phyloP scores from a whole-genome alignment of 139 green algal species.

The Deuterostichococcus epilithicus region DNA sequence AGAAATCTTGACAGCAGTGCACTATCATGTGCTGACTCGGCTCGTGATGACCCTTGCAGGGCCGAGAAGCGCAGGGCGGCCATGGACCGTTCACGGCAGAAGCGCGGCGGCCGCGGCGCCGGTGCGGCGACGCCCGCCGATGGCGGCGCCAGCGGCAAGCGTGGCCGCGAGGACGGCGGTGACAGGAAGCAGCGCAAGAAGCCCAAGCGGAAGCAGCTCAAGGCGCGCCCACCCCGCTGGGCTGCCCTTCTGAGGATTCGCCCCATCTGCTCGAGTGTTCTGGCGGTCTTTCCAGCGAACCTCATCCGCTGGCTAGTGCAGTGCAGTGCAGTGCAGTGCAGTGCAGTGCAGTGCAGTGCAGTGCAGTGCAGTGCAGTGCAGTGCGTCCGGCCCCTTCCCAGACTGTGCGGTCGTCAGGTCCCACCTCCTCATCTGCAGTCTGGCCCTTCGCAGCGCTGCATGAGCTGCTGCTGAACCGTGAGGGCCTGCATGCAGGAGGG shows the following conservation, averaged over 20 bases:
- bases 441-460: background rate
- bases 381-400: background rate
- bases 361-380: background rate
- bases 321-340: background rate
- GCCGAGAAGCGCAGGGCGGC: conserved; percentile 1
- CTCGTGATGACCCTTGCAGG: background rate
- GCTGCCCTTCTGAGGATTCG: background rate
- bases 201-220: background rate
- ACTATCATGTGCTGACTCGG: background rate
- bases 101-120: background rate
- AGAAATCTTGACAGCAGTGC: background rate
- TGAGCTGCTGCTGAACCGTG: background rate
- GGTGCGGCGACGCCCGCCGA: background rate
- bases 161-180: conserved; percentile 1
- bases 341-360: background rate
- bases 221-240: background rate
- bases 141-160: background rate
- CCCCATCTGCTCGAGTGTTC: background rate
- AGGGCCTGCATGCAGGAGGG: background rate
- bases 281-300: background rate
- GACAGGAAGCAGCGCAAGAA: background rate
- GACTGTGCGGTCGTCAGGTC: background rate
- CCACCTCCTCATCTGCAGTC: background rate
- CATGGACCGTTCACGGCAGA: conserved; percentile 4
- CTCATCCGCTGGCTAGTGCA: background rate